These are phyloP conservation scores for Epicoccum sorghinum DNA, from an alignment of 2,329 filamentous ascomycete species.

Conservation along the genomic window DNA sequence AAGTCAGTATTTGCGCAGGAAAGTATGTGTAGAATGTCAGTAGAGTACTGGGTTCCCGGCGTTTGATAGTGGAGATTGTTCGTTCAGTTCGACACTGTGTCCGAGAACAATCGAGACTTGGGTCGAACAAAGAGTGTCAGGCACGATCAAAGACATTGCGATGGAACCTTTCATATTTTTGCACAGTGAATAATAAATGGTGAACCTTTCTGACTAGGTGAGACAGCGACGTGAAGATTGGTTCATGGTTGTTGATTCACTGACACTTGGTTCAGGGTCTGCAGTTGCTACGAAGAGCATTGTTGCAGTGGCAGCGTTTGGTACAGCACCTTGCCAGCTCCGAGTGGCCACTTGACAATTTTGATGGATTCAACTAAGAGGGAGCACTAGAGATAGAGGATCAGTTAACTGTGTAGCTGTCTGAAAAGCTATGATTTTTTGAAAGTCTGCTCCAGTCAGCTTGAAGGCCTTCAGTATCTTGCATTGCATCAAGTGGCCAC, in stretches of 20 bases:
- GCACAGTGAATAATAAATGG: not conserved
- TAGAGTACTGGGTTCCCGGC: not conserved
- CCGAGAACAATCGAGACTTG: not conserved
- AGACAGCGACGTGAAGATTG: not conserved
- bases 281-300: too few relatives aligned
- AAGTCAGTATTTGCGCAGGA: not conserved
- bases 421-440: too few relatives aligned
- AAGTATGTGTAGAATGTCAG: not conserved
- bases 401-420: too few relatives aligned
- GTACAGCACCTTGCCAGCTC: too few relatives aligned
- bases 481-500: too few relatives aligned
- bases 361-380: too few relatives aligned
- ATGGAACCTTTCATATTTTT: not conserved
- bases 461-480: too few relatives aligned
- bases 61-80: not conserved
- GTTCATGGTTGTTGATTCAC: not conserved
- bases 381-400: too few relatives aligned
- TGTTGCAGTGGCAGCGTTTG: too few relatives aligned
- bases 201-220: not conserved
- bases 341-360: too few relatives aligned
- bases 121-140: not conserved
- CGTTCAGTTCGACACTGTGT: constrained; percentile 2
- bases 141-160: constrained; percentile 2
- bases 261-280: not conserved
- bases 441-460: too few relatives aligned